Base-by-base conservation (phyloP, 2,329 filamentous ascomycete genomes). In the Scytalidium lignicola region DNA sequence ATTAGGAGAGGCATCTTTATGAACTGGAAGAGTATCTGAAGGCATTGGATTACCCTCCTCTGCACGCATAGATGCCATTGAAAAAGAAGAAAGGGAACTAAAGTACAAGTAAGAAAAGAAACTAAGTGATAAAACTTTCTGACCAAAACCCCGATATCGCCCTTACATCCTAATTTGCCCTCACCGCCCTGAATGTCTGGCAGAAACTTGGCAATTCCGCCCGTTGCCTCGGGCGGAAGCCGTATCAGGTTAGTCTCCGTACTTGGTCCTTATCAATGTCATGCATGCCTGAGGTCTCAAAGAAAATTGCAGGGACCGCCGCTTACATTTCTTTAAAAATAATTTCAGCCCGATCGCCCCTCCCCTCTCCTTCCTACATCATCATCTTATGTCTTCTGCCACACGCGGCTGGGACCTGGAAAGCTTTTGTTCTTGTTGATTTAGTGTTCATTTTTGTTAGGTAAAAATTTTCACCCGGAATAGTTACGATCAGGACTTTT, bases 391-490 rank as follows among this genome's bases (percentile, higher is more conserved):
- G 48, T 60, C 57, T 60, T 57, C 53, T 62, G 62, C 62, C 62
- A 65, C 62, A 48, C 56, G 62, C 63, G 62, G 63, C 62, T 54
- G 54, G 55, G 62, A 61, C 56, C 53, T 48, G 22, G 44, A 51
- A 28, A 51, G 12, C 39, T 49, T 47, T 50, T 47, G 29, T 47
- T 51, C 46, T 48, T 48, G 39, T 32, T 50, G 52, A n/a, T 44
- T 39, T 39, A 13, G 32, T 37, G 32, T 37, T 37, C 7, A 7
- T 37, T 13, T n/a, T 37, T 9, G 4, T 9, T 17, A 9, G 7
- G 10, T 8, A 5, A 13, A 37, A 37, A 37, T 17, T 17, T 37
- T 17, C 15, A 17, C 15, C 15, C 15, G 6, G 15, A 8, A 13
- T 37, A 37, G 15, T 37, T 17, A n/a, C 32, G 32, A 17, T 13